phyloP scores from a whole-genome alignment of 345 rosid species.

The Combretum micranthum region DNA sequence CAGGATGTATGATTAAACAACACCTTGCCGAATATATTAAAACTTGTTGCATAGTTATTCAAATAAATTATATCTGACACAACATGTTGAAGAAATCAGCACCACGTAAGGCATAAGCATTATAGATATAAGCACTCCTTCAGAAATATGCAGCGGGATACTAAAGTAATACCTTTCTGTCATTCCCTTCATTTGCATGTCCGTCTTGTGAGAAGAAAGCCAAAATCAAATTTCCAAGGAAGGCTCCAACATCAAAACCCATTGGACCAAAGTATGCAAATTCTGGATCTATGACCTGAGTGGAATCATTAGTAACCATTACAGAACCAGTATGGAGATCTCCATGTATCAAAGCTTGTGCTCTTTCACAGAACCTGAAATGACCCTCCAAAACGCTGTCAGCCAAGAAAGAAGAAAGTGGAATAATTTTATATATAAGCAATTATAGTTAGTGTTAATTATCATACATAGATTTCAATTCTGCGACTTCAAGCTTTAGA shows the following conservation, averaged over 20 bases:
- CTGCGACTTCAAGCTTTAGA: slow-evolving; percentile 77
- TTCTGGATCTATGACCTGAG: slow-evolving; percentile 92
- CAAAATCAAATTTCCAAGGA: slow-evolving; percentile 76
- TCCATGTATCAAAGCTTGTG: slow-evolving; percentile 89
- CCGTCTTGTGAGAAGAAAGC: slow-evolving; percentile 95
- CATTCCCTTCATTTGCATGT: slow-evolving; percentile 53
- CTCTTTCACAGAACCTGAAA: slow-evolving; percentile 87
- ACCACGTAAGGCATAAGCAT: too few relatives aligned
- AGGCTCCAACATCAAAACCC: slow-evolving; percentile 95
- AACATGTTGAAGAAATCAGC: too few relatives aligned
- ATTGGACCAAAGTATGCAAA: slow-evolving; percentile 89
- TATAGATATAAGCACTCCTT: neutral
- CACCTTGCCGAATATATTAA: too few relatives aligned
- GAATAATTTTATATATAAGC: neutral
- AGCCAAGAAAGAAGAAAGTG: neutral
- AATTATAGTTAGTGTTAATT: neutral
- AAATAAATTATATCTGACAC: too few relatives aligned
- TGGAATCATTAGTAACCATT: slow-evolving; percentile 84
- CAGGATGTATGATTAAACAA: too few relatives aligned
- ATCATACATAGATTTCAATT: slow-evolving; percentile 73
- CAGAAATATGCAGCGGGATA: neutral
- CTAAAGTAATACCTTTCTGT: slow-evolving; percentile 45
- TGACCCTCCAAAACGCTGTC: slow-evolving; percentile 6
- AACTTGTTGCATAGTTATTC: too few relatives aligned
- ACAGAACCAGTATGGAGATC: slow-evolving; percentile 95